Base-by-base conservation (phyloP, 2,329 filamentous ascomycete genomes). In the Paramyrothecium roridum region DNA sequence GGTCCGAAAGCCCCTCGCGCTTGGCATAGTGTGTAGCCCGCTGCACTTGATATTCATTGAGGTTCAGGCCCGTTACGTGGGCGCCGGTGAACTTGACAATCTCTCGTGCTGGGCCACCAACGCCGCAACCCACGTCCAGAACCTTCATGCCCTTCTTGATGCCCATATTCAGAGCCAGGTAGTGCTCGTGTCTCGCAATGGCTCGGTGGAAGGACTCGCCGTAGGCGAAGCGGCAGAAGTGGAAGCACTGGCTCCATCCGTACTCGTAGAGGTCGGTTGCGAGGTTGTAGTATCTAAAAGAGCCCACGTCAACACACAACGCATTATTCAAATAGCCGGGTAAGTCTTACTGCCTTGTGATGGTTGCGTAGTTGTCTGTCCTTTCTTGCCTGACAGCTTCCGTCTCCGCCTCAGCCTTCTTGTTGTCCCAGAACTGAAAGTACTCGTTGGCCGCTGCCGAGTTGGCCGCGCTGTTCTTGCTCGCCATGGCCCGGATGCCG, bases 1-100 rank as follows among this genome's bases (percentile, higher is more conserved):
- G 90, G 65, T 89, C 72, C 1, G 86, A 81, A 45, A 97, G 79
- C 21, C 88, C 87, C 72, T 96, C 90, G 72, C 89, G 89, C 58
- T 83, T 76, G 2, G 91, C 91, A 69, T 96, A 96, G 51, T 81
- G 79, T 19, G 86, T 91, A 2, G 92, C 93, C 55, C 93, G 89
- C 71, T 95, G 82, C 61, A 97, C 96, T 78, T 97, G 93, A 80
- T 97, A 97, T 76, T 96, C 91, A 76, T 96, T 97, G 85, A 96
- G 96, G 84, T 96, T 97, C 73, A 97, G 76, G 22, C 93, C 93
- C 21, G 90, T 87, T 56, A 96, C 83, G 66, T 96, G 91, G 66
- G 84, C 88, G 57, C 89, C 91, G 7, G 90, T 87, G 75, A 97
- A 97, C 76, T 93, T 95, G 75, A 89, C 90, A 67, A 97, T 96